Base-by-base conservation (phyloP, 2,329 filamentous ascomycete genomes). In the Diaporthe ampelina region DNA sequence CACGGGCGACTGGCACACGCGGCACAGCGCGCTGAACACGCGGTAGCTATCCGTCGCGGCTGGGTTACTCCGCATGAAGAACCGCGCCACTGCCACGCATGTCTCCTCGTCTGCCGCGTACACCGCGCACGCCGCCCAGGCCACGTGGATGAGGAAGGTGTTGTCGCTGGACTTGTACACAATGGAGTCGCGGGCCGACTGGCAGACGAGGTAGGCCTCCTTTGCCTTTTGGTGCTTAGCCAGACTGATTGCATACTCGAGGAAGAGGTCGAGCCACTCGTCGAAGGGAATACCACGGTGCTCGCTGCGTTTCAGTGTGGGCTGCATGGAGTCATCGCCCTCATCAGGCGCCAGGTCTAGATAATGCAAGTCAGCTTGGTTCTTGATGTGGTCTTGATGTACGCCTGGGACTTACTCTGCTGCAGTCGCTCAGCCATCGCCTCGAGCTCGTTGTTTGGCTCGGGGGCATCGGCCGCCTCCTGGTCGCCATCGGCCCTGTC, bases 231-330 rank as follows among this genome's bases (percentile, higher is more conserved):
- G 92, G 26, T 88, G 85, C 56, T 91, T 89, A 10, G 95, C 94
- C 43, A 97, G 88, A 7, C 92, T 88, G 63, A 98, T 88, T 4
- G 95, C 94, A 81, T 97, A 97, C 79, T 97, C 94, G 48, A 97
- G 89, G 81, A 99, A 98, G 0, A 98, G 88, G 78, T 97, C 94
- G 4, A 98, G 89, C 97, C 97, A 99, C 61, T 91, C 89, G 74
- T 92, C 88, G 80, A 98, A 98, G 0, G 91, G 86, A 61, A 98
- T 94, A 10, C 93, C 94, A 77, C 94, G 92, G 70, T 86, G 86
- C 26, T 86, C 83, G 59, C 83, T 81, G 15, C 78, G 77, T 10
- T 71, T 67, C 19, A 79, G 58, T 15, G 74, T 58, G 56, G 81
- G 78, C 63, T 78, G 80, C 19, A 78, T 81, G 32, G 81, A 79